Conservation (phyloP, 169 alveolate genomes). For the Plasmodium falciparum region DNA sequence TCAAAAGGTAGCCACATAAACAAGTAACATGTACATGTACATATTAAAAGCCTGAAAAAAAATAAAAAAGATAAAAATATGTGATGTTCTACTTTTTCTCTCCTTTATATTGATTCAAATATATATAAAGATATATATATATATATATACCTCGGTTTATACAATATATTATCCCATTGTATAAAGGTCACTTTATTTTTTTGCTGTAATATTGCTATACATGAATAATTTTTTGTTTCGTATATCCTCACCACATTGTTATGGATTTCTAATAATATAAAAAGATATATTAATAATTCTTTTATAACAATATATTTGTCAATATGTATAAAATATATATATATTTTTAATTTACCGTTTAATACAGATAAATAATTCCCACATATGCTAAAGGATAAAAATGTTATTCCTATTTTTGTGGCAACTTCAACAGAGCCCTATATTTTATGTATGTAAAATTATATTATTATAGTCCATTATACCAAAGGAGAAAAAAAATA, state of each 20-base stretch:
- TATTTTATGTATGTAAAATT: no score
- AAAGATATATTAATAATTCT: not conserved
- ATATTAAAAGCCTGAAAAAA: conserved; percentile 36
- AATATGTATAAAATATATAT: not conserved
- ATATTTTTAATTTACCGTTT: conserved; percentile 32
- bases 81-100: no score
- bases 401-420: conserved; percentile 22
- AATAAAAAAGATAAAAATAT: not conserved
- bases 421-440: not conserved
- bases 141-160: conserved; percentile 35
- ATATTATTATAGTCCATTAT: no score
- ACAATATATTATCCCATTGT: conserved; percentile 26
- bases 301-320: not conserved
- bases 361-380: conserved; percentile 22
- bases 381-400: conserved; percentile 45
- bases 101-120: not conserved
- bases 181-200: conserved; percentile 9
- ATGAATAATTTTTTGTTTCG: conserved; percentile 23
- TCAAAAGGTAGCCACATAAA: conserved; percentile 65
- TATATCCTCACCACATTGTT: conserved; percentile 38
- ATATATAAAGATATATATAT: not conserved
- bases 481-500: no score
- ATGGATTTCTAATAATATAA: conserved; percentile 17
- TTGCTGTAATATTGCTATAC: conserved; percentile 48
- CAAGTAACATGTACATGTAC: conserved; percentile 30